These are phyloP conservation scores for Pythium utonaiense DNA, from an alignment of 352 stramenopile species.

Conservation along the genomic window DNA sequence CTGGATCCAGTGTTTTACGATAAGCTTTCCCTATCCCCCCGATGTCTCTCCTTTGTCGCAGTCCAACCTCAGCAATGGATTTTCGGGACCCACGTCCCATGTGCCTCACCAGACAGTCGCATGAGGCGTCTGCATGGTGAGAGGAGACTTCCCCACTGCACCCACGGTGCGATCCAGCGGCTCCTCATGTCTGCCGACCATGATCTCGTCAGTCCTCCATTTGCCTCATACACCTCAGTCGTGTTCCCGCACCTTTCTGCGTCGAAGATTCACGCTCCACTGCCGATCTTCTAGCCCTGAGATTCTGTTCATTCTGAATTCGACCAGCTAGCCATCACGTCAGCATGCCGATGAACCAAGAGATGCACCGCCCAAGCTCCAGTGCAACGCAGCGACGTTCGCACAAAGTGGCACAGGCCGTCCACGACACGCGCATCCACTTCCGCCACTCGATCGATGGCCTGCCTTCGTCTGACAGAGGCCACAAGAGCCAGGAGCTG, in stretches of 20 bases:
- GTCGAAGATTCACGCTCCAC: neutral
- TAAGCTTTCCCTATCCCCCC: neutral
- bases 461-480: neutral
- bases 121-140: no score
- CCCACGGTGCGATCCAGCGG: no score
- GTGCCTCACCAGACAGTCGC: neutral
- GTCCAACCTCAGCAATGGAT: neutral
- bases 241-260: neutral
- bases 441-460: constrained; percentile 16
- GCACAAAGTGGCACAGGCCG: neutral
- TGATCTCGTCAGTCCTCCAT: neutral
- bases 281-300: neutral
- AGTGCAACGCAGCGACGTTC: neutral
- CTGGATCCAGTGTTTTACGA: neutral
- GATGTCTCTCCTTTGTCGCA: neutral
- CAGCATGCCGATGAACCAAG: constrained; percentile 13
- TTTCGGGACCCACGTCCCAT: neutral
- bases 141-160: neutral
- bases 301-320: neutral
- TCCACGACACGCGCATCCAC: neutral
- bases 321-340: neutral
- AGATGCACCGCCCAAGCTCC: neutral
- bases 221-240: neutral
- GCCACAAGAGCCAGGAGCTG: neutral
- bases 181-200: no score